Base-by-base conservation (phyloP, 2,329 filamentous ascomycete genomes). In the Aplosporella prunicola region DNA sequence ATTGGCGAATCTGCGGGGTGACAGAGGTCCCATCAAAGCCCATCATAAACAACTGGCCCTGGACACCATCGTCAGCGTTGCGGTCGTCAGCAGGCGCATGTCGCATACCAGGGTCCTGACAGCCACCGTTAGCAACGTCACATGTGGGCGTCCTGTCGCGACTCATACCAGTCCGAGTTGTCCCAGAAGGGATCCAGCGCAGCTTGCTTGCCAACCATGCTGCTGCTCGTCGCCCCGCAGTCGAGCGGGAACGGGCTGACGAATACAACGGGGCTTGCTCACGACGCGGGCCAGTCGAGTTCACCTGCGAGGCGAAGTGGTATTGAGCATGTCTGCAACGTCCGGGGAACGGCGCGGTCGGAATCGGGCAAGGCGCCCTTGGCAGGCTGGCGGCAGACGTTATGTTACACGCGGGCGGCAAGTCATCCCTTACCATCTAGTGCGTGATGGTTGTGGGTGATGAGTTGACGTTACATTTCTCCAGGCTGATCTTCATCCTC, bases 11-110 rank as follows among this genome's bases (percentile, higher is more conserved):
- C 60, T 88, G 82, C 43, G 83, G 83, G 17, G 83, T 89, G 37
- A 91, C 79, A 56, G 82, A 75, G 39, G 81, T 85, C 43, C 84
- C 84, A 67, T 91, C 82, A 69, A 85, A 93, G 57, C 82, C 83
- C 79, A 87, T 84, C 58, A 83, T 80, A 59, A 86, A 70, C 67
- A 80, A 74, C 67, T 86, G 81, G 43, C 82, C 81, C 66, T 85
- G n/a, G n/a, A n/a, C n/a, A n/a, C n/a, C n/a, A n/a, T n/a, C n/a
- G 47, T 47, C 48, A 35, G 41, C 33, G 43, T 6, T 26, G 11
- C n/a, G n/a, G n/a, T n/a, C 8, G 35, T 38, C 35, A 38, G 54
- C 31, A 58, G n/a, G 56, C 46, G 15, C 16, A 32, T 14, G 27
- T 11, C 13, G 53, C 55, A 45, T 50, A 62, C 66, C 52, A 70